Conservation (phyloP, 225 moss, liverwort and hornwort genomes). For the Physcomitrellopsis africana region DNA sequence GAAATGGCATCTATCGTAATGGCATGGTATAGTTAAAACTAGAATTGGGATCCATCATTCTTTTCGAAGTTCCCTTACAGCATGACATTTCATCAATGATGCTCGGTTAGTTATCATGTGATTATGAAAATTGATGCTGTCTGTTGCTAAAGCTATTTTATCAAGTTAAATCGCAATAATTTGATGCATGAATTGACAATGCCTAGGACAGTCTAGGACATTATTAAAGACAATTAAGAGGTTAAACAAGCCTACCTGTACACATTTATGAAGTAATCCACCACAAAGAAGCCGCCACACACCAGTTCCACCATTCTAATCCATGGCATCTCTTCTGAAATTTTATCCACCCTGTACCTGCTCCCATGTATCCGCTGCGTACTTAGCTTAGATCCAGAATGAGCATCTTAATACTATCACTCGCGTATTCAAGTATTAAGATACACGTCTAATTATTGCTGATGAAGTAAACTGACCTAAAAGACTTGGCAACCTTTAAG, state of each 20-base stretch:
- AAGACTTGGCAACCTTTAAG: not conserved
- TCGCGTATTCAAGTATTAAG: conserved; percentile 1
- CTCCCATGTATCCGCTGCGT: conserved; percentile 2
- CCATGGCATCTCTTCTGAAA: conserved; percentile 51
- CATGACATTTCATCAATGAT: not conserved
- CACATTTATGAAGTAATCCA: conserved; percentile 76
- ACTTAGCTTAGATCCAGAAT: not conserved
- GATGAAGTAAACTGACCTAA: not conserved
- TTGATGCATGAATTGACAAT: conserved; percentile 10
- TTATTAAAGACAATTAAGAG: not conserved
- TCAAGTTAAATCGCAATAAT: not conserved
- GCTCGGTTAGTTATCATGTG: not conserved
- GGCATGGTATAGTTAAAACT: conserved; percentile 17
- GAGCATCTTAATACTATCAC: not conserved
- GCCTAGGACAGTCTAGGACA: not conserved
- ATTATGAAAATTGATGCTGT: not conserved
- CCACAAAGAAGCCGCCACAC: conserved; percentile 81
- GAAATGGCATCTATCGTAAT: not conserved
- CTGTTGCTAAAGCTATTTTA: not conserved
- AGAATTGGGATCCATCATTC: not conserved
- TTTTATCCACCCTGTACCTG: conserved; percentile 61
- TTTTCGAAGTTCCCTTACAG: conserved; percentile 1
- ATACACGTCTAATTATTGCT: not conserved
- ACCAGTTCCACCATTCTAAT: conserved; percentile 70
- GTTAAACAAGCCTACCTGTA: conserved; percentile 54